Evolutionary conservation across 805 yeast genomes (phyloP), one percentile per base, ranked within the genome.

Genomic region (Monosporozyma siamensis): DNA sequence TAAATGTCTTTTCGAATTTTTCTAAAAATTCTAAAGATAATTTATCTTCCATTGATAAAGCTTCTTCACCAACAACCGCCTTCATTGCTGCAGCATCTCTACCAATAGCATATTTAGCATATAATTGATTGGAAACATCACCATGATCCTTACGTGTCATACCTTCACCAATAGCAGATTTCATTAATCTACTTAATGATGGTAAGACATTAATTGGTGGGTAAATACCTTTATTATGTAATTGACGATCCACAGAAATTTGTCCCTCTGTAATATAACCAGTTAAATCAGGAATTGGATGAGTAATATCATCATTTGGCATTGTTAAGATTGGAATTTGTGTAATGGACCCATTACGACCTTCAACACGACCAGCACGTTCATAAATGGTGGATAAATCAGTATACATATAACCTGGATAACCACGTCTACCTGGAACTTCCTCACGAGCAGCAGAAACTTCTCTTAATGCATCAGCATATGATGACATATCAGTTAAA

Each of bases 361-460:
- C 99, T 71, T 92, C 98, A 49, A 92, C 97, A 75, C 99, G 85
- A 66, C 99, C 99, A 37, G 99, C 99, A 75, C 99, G 86, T 73
- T 92, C 99, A 68, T 92, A 92, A 61, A 92, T 88, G 41, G 97
- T 92, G 40, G 97, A 86, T 74, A 92, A 86, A 82, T 92, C 99
- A 38, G 99, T 92, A 72, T 92, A 92, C 99, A 92, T 92, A 69
- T 92, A 92, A 84, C 99, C 99, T 51, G 99, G 99, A 69, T 92
- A 92, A 75, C 99, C 99, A 81, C 99, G 88, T 78, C 99, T 88
- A 76, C 99, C 99, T 64, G 98, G 98, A 38, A 92, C 98, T 72
- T 94, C 98, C 71, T 92, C 99, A 76, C 99, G 88, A 39, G 99
- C 99, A 48, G 99, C 98, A 50, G 97, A 88, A 40, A 92, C 98